Conservation (phyloP, 2,329 filamentous ascomycete species). For the Penicillium fuscoglaucum region DNA sequence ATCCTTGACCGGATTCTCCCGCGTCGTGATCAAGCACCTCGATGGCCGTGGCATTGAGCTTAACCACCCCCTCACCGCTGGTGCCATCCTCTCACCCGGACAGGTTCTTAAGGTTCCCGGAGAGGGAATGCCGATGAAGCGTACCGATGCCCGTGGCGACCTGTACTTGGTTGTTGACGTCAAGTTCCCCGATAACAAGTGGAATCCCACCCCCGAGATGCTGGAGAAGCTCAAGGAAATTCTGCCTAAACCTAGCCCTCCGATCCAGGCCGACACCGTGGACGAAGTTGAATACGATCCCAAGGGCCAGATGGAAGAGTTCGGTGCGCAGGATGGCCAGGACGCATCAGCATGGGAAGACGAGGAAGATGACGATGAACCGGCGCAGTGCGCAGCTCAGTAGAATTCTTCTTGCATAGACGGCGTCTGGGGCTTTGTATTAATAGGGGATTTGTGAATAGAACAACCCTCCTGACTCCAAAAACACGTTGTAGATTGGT, state of each 20-base stretch:
- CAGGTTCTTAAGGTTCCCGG: conserved; percentile 82
- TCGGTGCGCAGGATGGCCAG: conserved; percentile 47
- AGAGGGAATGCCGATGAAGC: conserved; percentile 94
- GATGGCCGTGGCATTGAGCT: conserved; percentile 89
- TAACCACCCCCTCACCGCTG: conserved; percentile 70
- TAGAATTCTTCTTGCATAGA: conserved; percentile 37
- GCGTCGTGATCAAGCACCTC: conserved; percentile 86
- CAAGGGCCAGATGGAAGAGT: conserved; percentile 78
- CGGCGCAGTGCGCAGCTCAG: conserved; percentile 52
- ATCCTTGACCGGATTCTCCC: conserved; percentile 82
- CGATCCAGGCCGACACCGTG: conserved; percentile 69
- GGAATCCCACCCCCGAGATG: conserved; percentile 70
- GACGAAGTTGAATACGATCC: conserved; percentile 87
- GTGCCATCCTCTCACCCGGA: conserved; percentile 77
- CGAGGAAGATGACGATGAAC: conserved; percentile 50
- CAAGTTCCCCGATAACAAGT: conserved; percentile 83
- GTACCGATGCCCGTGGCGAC: conserved; percentile 79
- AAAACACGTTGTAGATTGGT: background rate
- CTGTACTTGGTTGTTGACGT: conserved; percentile 84
- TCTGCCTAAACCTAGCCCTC: conserved; percentile 63
- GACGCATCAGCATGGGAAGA: conserved; percentile 51
- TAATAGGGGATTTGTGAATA: conserved; percentile 12
- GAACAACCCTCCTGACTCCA: background rate
- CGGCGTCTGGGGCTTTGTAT: conserved; percentile 30
- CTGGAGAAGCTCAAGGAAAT: conserved; percentile 72